Evolutionary conservation across 2,329 filamentous ascomycete genomes (phyloP).

Genomic region (Phialophora verrucosa): DNA sequence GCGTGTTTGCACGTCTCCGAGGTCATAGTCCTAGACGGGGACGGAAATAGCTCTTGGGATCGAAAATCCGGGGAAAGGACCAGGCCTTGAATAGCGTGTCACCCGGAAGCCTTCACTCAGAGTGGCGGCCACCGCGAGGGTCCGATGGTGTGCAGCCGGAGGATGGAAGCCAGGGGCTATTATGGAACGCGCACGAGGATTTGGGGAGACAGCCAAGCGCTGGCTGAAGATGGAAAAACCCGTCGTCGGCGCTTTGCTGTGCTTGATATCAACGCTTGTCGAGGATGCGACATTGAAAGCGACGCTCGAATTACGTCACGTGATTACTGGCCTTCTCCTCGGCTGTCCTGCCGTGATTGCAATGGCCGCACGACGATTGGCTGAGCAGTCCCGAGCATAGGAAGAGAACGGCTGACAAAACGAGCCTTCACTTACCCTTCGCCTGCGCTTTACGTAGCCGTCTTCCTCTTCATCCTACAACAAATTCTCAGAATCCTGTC

Average conservation of each 20-base stretch:
- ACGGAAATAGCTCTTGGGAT: neutral
- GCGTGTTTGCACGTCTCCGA: neutral
- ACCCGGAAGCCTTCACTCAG: neutral
- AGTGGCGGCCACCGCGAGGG: neutral
- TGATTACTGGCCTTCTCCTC: neutral
- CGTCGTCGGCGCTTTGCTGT: neutral
- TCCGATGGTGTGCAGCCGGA: too few relatives aligned
- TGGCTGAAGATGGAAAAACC: neutral
- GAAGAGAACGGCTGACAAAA: conserved; percentile 15
- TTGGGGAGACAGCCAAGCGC: neutral
- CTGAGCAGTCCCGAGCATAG: neutral
- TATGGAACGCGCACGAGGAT: too few relatives aligned
- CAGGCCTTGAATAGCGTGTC: neutral
- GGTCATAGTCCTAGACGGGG: conserved; percentile 9
- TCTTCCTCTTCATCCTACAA: neutral
- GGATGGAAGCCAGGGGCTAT: neutral
- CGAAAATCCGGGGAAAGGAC: neutral
- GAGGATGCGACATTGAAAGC: neutral
- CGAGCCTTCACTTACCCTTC: too few relatives aligned
- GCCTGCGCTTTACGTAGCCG: too few relatives aligned
- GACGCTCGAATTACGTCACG: neutral
- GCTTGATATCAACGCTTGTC: neutral
- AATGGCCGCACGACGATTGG: conserved; percentile 9
- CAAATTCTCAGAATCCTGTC: neutral
- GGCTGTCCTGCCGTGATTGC: conserved; percentile 7